Evolutionary conservation across 2,329 filamentous ascomycete genomes (phyloP).

Genomic region (Phoma sp.): DNA sequence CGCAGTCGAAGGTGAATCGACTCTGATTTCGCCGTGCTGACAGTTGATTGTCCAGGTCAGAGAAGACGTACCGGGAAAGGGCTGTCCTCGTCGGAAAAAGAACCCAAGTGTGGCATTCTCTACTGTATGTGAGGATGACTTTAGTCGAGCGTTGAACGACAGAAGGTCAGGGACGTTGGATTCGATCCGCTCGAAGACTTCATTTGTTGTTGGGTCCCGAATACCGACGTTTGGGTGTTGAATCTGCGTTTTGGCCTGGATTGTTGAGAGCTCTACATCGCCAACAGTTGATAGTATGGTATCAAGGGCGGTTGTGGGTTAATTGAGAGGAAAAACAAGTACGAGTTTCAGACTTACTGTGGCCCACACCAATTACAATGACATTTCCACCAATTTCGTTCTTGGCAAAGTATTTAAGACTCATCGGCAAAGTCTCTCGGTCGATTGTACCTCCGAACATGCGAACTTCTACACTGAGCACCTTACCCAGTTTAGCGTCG

Average conservation of each 20-base stretch:
- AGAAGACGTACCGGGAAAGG: slow-evolving; percentile 23
- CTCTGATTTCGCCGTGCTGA: slow-evolving; percentile 22
- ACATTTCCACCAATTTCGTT: slow-evolving; percentile 25
- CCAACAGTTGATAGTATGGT: slow-evolving; percentile 28
- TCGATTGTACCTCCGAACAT: slow-evolving; percentile 17
- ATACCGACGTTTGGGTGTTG: slow-evolving; percentile 18
- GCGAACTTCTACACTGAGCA: slow-evolving; percentile 40
- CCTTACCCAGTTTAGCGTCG: slow-evolving; percentile 43
- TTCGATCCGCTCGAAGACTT: slow-evolving; percentile 1
- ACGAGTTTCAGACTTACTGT: slow-evolving; percentile 1
- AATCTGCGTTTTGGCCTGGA: slow-evolving; percentile 21
- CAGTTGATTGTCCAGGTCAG: slow-evolving; percentile 26
- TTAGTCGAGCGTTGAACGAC: slow-evolving; percentile 45
- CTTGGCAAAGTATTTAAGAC: slow-evolving; percentile 25
- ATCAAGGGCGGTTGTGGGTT: slow-evolving; percentile 18
- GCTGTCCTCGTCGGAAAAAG: slow-evolving; percentile 25
- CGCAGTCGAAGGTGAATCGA: slow-evolving; percentile 16
- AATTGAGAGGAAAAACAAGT: background rate
- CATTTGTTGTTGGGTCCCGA: slow-evolving; percentile 9
- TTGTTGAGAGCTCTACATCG: slow-evolving; percentile 16
- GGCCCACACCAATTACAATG: slow-evolving; percentile 28
- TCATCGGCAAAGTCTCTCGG: slow-evolving; percentile 21
- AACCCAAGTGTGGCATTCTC: slow-evolving; percentile 18
- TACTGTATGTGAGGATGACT: slow-evolving; percentile 2
- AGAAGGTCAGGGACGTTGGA: slow-evolving; percentile 58